These are phyloP conservation scores for Zymoseptoria pseudotritici DNA, from an alignment of 2,329 filamentous ascomycete species.

Conservation along the genomic window DNA sequence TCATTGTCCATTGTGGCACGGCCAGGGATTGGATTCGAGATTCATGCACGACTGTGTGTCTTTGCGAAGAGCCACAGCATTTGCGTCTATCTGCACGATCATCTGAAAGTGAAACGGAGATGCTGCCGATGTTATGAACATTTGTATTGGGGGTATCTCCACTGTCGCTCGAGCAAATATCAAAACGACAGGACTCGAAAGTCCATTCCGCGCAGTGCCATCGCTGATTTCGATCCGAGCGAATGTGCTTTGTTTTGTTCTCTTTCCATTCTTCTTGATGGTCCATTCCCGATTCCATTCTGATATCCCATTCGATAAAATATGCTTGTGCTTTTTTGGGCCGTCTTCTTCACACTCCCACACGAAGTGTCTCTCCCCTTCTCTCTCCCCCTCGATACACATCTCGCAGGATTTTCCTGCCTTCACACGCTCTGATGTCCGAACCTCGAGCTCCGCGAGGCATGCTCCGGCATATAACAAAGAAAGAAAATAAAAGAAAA, in stretches of 20 bases:
- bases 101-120: background rate
- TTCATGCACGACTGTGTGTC: background rate
- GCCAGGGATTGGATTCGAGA: background rate
- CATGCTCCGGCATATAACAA: slow-evolving; percentile 12
- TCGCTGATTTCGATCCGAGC: slow-evolving; percentile 3
- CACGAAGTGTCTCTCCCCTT: background rate
- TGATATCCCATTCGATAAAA: slow-evolving; percentile 6
- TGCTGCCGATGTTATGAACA: background rate
- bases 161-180: slow-evolving; percentile 2
- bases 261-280: background rate
- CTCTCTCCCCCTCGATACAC: background rate
- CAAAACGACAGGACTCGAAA: background rate
- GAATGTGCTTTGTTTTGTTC: slow-evolving; percentile 5
- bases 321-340: slow-evolving; percentile 9
- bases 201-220: background rate
- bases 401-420: background rate
- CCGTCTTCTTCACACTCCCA: background rate
- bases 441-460: background rate
- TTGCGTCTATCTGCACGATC: background rate
- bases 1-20: background rate
- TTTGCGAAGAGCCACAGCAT: background rate
- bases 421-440: background rate
- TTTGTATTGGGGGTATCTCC: slow-evolving; percentile 3
- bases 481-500: slow-evolving; percentile 23
- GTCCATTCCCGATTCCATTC: slow-evolving; percentile 4